phyloP scores from a whole-genome alignment of 2,329 filamentous ascomycete species.

The Leptographium wingfieldii region DNA sequence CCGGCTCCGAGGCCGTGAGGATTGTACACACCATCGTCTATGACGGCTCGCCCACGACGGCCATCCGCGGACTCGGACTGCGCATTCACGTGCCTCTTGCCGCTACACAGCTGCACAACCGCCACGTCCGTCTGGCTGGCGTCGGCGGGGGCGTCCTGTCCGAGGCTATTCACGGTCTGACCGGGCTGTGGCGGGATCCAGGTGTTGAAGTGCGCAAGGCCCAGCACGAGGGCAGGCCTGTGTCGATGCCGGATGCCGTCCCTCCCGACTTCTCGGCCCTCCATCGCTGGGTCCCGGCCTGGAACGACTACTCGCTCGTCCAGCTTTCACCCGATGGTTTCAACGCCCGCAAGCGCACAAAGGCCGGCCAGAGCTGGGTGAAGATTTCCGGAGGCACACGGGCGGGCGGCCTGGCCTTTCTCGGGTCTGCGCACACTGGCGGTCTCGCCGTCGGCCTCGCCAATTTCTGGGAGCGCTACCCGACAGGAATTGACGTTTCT shows the following conservation, averaged over 20 bases:
- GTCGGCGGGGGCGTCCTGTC: slow-evolving; percentile 40
- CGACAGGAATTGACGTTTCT: slow-evolving; percentile 42
- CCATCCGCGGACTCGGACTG: slow-evolving; percentile 31
- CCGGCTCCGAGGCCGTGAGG: slow-evolving; percentile 40
- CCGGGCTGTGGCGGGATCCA: slow-evolving; percentile 43
- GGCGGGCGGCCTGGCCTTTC: slow-evolving; percentile 43
- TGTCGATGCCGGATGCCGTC: slow-evolving; percentile 15
- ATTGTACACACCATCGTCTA: slow-evolving; percentile 44
- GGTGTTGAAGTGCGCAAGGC: slow-evolving; percentile 32
- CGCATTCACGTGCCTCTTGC: slow-evolving; percentile 41
- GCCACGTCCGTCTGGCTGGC: slow-evolving; percentile 44
- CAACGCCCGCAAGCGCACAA: slow-evolving; percentile 46
- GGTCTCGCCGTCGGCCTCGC: slow-evolving; percentile 45
- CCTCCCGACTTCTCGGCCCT: background rate
- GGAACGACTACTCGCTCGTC: slow-evolving; percentile 43
- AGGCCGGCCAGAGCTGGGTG: slow-evolving; percentile 43
- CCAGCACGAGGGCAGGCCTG: slow-evolving; percentile 20
- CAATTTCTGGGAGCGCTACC: slow-evolving; percentile 53
- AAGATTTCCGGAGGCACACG: slow-evolving; percentile 43
- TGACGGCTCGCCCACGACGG: slow-evolving; percentile 32
- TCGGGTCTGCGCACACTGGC: slow-evolving; percentile 43
- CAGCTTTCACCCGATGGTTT: slow-evolving; percentile 50
- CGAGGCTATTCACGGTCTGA: slow-evolving; percentile 47
- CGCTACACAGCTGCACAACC: slow-evolving; percentile 41
- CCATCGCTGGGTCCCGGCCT: slow-evolving; percentile 30